Evolutionary conservation across 164 flowering plant species (phyloP), one percentile per base, ranked within the genome.

Genomic region (Sextonia rubra): DNA sequence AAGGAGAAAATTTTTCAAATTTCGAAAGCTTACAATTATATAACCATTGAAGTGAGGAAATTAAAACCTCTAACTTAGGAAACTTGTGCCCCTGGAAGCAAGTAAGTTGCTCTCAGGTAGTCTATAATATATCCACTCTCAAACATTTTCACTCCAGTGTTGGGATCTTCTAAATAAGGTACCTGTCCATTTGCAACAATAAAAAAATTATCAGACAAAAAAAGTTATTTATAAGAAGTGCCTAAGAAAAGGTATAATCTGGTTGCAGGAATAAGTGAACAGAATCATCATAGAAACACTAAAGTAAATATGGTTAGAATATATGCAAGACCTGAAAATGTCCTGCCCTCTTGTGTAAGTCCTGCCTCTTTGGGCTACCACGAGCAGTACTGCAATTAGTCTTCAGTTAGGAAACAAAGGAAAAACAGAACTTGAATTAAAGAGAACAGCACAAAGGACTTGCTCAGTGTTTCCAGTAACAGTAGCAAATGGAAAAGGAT

Each of bases 41-140:
- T 29, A 52, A 15, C 4, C 58, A 52, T 20, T 20, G 4, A 17
- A 61, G 27, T 61, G 64, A 61, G 64, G 23, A 24, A 61, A 25
- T 2, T 23, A 14, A 61, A 12, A 61, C 5, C 64, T 58, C 61
- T 58, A 58, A 22, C 52, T 29, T 56, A 67, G 24, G 70, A 68
- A 66, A 48, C 37, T 2, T 68, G 63, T 30, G 25, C 76, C 74
- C 52, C 75, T 80, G 73, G 79, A 66, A 79, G 78, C 65, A 85
- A 84, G 78, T 95, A 95, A 61, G 99, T 93, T 82, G 92, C 90
- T 80, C 69, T 80, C 37, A 96, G 78, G 73, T 96, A 93, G 20
- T 93, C 95, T 32, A 91, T 79, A 65, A 96, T 93, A 64, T 89
- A 95, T 71, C 98, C 99, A 82, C 99, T 96, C 78, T 96, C 99